Evolutionary conservation across 495 filamentous ascomycete genomes (phyloP), one percentile per base, ranked within the genome.

Genomic region (Massariosphaeria phaeospora): DNA sequence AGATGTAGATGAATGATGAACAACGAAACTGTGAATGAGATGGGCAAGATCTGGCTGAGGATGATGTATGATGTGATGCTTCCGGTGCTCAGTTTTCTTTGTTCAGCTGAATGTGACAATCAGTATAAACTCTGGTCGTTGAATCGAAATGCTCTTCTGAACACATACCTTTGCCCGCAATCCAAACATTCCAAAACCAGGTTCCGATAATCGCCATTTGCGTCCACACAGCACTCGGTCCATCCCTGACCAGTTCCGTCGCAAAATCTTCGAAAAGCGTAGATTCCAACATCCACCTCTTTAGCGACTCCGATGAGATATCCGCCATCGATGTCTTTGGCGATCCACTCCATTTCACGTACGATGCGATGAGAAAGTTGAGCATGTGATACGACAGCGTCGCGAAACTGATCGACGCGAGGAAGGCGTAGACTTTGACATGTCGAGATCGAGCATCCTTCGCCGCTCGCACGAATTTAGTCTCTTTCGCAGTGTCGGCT

Each of bases 301-400:
- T 26, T 18, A 56, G 11, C 10, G 5, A 21, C 30, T 44, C 43
- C 43, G 15, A 15, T 7, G 30, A 8, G 30, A n/a, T 8, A 33
- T 12, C 23, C 11, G 33, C 7, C 17, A 34, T 24, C 6, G 7
- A 13, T 23, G 33, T 17, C 31, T 20, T 15, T 40, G 7, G 36
- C 2, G 24, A 2, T 12, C 1, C 10, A 12, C 13, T 43, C 55
- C 55, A 58, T 1, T 42, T 7, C 15, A 1, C 6, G 33, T 46
- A 58, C 2, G 39, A 46, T 1, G 5, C 30, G 27, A 58, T 17
- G 21, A 58, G 47, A 17, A 58, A 58, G 13, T 21, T 44, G n/a
- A 41, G 27, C 55, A 58, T 58, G 48, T 58, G 46, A 30, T 46
- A 58, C 6, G 55, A 58, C 12, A 58, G 48, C 38, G 41, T 52